These are phyloP conservation scores for Monilinia fructicola DNA, from an alignment of 2,329 filamentous ascomycete genomes.

Conservation along the genomic window DNA sequence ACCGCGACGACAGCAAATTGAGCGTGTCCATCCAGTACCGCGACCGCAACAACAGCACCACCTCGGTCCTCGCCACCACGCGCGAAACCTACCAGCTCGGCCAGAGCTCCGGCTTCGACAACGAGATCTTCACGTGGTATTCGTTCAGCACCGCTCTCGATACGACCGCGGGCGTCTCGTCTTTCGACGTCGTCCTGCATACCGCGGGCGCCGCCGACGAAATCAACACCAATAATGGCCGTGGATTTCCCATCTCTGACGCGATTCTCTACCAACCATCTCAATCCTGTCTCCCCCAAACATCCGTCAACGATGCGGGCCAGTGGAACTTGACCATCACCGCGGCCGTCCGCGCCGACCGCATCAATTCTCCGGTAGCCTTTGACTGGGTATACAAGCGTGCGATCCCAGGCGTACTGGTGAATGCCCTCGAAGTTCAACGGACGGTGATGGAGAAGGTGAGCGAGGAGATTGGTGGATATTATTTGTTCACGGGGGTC, in stretches of 20 bases:
- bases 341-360: slow-evolving; percentile 13
- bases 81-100: not conserved
- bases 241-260: slow-evolving; percentile 1
- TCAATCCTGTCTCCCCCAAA: slow-evolving; percentile 3
- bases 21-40: not conserved
- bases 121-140: not conserved
- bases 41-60: not conserved
- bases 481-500: not conserved
- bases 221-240: slow-evolving; percentile 3
- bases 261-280: not conserved
- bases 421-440: not conserved
- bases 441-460: slow-evolving; percentile 6
- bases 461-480: slow-evolving; percentile 10
- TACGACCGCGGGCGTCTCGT: not conserved
- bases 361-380: not conserved
- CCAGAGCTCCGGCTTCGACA: not conserved
- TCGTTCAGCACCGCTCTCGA: not conserved
- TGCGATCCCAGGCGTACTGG: not conserved
- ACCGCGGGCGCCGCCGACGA: slow-evolving; percentile 4
- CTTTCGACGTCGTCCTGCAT: slow-evolving; percentile 5
- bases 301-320: not conserved
- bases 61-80: not conserved
- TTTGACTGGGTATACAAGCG: slow-evolving; percentile 12
- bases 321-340: slow-evolving; percentile 1
- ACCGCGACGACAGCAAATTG: not conserved